These are phyloP conservation scores for Arabidopsis arenosa DNA, from an alignment of 345 rosid species.

Conservation along the genomic window DNA sequence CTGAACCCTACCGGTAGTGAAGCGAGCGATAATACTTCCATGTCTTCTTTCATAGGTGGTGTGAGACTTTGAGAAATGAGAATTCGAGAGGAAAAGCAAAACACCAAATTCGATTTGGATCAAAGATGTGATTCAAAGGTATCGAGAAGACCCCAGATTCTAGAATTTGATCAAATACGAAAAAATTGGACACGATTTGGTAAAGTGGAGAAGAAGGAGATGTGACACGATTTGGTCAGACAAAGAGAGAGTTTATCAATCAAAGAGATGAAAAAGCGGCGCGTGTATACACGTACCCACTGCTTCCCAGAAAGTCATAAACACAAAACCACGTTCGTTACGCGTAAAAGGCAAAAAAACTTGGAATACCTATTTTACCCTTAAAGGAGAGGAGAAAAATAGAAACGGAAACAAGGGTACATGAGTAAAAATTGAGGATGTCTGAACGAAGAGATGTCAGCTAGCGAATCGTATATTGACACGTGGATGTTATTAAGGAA, in stretches of 20 bases:
- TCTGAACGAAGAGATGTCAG: slow-evolving; percentile 16
- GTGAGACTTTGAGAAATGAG: slow-evolving; percentile 20
- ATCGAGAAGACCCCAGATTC: slow-evolving; percentile 32
- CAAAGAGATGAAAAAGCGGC: slow-evolving; percentile 9
- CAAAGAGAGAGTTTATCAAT: slow-evolving; percentile 2
- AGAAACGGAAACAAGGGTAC: background rate
- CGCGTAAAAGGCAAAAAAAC: background rate
- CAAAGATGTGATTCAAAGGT: slow-evolving; percentile 41
- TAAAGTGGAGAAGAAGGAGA: slow-evolving; percentile 43
- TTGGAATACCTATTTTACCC: slow-evolving; percentile 12
- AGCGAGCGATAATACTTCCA: slow-evolving; percentile 57
- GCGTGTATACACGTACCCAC: slow-evolving; percentile 38
- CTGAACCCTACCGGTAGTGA: slow-evolving; percentile 87
- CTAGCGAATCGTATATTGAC: background rate
- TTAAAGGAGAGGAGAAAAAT: background rate
- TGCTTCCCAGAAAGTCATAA: slow-evolving; percentile 19
- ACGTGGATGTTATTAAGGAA: background rate
- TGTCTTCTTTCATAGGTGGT: slow-evolving; percentile 27
- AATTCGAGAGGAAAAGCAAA: background rate
- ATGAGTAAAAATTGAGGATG: slow-evolving; percentile 16
- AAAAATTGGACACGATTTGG: slow-evolving; percentile 32
- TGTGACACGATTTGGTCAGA: slow-evolving; percentile 30
- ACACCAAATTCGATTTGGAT: background rate
- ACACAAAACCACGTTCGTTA: slow-evolving; percentile 35
- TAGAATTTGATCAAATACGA: background rate